A percentile compares a stretch with the other conserved stretches of the same genome.
These are phyloP conservation scores for Ophiocordyceps robertsii DNA, from an alignment of 2,329 filamentous ascomycete genomes.

Conservation along the genomic window DNA sequence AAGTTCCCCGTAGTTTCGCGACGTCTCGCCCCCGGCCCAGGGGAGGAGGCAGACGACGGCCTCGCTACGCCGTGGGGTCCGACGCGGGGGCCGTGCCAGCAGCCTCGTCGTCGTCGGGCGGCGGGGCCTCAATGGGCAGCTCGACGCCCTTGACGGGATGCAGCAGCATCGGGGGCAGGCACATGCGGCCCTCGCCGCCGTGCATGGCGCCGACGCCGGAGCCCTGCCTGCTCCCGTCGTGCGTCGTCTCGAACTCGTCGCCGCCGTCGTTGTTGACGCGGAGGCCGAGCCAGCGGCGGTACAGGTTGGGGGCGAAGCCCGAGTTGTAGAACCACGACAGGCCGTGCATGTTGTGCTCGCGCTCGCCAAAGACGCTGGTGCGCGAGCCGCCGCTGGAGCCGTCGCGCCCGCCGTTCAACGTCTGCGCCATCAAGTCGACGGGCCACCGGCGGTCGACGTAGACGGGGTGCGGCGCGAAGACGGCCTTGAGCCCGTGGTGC, in stretches of 20 bases:
- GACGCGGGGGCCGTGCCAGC: slow-evolving; percentile 19
- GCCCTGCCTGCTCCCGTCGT: slow-evolving; percentile 36
- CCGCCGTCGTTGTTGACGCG: slow-evolving; percentile 67
- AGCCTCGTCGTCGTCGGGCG: slow-evolving; percentile 25
- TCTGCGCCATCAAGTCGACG: slow-evolving; percentile 57
- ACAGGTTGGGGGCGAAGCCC: slow-evolving; percentile 68
- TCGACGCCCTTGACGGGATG: slow-evolving; percentile 77
- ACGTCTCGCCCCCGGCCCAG: not conserved
- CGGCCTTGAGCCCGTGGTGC: slow-evolving; percentile 86
- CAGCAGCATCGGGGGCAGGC: slow-evolving; percentile 74
- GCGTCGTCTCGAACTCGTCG: slow-evolving; percentile 57
- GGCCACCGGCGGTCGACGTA: slow-evolving; percentile 86
- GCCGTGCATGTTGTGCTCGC: slow-evolving; percentile 79
- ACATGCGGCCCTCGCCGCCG: slow-evolving; percentile 74
- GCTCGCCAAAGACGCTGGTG: slow-evolving; percentile 64
- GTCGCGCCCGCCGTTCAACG: slow-evolving; percentile 69
- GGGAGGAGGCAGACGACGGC: not conserved
- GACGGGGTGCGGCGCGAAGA: slow-evolving; percentile 79
- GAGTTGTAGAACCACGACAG: slow-evolving; percentile 89
- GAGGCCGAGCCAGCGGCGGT: slow-evolving; percentile 75
- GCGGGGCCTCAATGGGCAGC: slow-evolving; percentile 45
- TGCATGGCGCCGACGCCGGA: slow-evolving; percentile 37
- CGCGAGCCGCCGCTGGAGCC: slow-evolving; percentile 61
- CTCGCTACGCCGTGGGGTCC: slow-evolving; percentile 30
- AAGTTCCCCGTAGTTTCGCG: too few species aligned